Base-by-base conservation (phyloP, 495 filamentous ascomycete species). In the Alectoria sarmentosa region DNA sequence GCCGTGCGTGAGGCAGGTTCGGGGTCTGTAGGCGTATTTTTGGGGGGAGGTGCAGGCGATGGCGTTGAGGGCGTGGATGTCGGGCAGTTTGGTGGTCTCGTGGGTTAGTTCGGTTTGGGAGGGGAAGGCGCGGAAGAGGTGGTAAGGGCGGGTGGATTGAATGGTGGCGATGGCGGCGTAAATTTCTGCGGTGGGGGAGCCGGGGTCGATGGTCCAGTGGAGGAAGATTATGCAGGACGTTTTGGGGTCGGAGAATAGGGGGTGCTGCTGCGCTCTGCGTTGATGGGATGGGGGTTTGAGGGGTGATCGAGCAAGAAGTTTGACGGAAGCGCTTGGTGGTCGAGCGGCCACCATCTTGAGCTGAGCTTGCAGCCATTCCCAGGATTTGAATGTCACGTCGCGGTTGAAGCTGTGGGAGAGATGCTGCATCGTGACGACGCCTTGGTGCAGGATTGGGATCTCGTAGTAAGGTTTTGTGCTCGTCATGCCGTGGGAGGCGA, bases 111-210 rank as follows among this genome's bases (percentile, higher is more conserved):
- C 46, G 5, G n/a, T 13, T 2, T 23, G 10, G n/a, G 23, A 48
- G 46, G 46, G 46, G 46, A 48, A 48, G 46, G 46, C 46, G n/a
- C 46, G 46, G 46, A 48, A 23, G 46, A 48, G 46, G 10, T 26
- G 21, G 13, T 5, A 3, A 0, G 46, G 46, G n/a, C 23, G 46
- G 23, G n/a, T 26, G n/a, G 46, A 48, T 4, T 48, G 46, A 10
- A 48, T 0, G 46, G 5, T 13, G 21, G 7, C 10, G 46, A 26
- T 48, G 6, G 46, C 26, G 46, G n/a, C 9, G n/a, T 48, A 48
- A n/a, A 48, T 48, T n/a, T n/a, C 46, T n/a, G 0, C 15, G 6
- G 46, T 26, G 2, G n/a, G 14, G 9, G 46, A n/a, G 11, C 46
- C n/a, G 8, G 46, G 46, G n/a, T 48, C 46, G n/a, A 26, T 26